Evolutionary conservation across 108 stramenopile genomes (phyloP).

Genomic region (Seminavis robusta): DNA sequence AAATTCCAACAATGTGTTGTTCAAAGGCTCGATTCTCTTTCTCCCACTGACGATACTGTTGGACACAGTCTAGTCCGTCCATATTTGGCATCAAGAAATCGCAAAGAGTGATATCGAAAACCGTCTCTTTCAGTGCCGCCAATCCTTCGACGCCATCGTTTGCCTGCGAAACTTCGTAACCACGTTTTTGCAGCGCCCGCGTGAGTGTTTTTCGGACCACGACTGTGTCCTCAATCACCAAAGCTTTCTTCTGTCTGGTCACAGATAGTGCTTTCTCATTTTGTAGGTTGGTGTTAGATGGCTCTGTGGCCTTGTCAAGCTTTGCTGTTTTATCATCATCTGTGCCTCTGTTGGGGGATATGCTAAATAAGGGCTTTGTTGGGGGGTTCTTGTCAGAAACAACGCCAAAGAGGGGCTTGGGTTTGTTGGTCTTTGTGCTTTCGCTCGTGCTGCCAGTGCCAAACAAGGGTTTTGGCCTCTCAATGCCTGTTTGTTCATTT

Average conservation of each 20-base stretch:
- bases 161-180: conserved; percentile 58
- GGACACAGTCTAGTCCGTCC: conserved; percentile 77
- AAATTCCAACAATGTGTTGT: conserved; percentile 61
- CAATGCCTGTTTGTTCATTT: too few species aligned
- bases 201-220: conserved; percentile 62
- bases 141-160: conserved; percentile 73
- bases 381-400: too few species aligned
- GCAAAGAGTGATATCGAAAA: conserved; percentile 64
- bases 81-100: conserved; percentile 86
- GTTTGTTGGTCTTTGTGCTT: too few species aligned
- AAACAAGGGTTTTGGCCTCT: too few species aligned
- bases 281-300: too few species aligned
- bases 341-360: too few species aligned
- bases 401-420: too few species aligned
- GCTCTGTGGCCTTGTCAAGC: too few species aligned
- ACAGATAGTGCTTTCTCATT: too few species aligned
- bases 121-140: conserved; percentile 28
- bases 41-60: conserved; percentile 70
- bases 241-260: conserved; percentile 24
- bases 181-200: conserved; percentile 48
- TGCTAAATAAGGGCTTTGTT: too few species aligned
- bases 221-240: conserved; percentile 64
- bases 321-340: too few species aligned
- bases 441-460: too few species aligned
- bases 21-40: conserved; percentile 30